Base-by-base conservation (phyloP, 2,329 filamentous ascomycete species). In the Fusarium mangiferae region DNA sequence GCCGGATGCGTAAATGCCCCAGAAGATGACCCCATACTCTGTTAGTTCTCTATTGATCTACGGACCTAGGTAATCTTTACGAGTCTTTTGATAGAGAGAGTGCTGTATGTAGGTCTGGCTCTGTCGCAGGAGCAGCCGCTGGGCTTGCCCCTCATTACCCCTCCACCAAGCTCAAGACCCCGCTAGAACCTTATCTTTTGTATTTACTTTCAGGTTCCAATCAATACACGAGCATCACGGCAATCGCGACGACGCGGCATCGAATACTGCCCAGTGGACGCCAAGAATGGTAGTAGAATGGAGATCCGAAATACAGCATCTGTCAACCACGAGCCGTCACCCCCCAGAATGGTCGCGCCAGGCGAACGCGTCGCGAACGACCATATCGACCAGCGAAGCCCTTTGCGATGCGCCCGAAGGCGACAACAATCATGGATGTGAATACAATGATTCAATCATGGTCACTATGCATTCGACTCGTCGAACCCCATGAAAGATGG, bases 401-500 rank as follows among this genome's bases (percentile, higher is more conserved):
- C 36, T 41, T 3, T 7, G 7, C 10, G 11, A 41, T 17, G 35
- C 33, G 20, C 7, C 8, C 7, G 1, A 54, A 22, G 33, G 22
- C 14, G 20, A 55, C 7, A n/a, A 10, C 18, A 20, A 55, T 14
- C 14, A 22, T 4, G 6, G 2, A 2, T 9, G 4, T 24, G 14
- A n/a, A 3, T 8, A 8, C 1, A 8, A 26, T 12, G 7, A 52
- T 26, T 11, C 4, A 52, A 20, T 4, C 2, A 36, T 20, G 20
- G 12, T 11, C 12, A 6, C 7, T 6, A 20, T 22, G 18, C 3
- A 26, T 8, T 6, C 6, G 6, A 5, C 1, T 4, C 5, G 26
- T 22, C 14, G 26, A 30, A 30, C 1, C 6, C 4, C 3, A 10
- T 30, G 26, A 22, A 30, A 30, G 14, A 48, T 12, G 4, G 45